These are phyloP conservation scores for Nakazawaea ambrosiae DNA, from an alignment of 805 yeast species.

Conservation along the genomic window DNA sequence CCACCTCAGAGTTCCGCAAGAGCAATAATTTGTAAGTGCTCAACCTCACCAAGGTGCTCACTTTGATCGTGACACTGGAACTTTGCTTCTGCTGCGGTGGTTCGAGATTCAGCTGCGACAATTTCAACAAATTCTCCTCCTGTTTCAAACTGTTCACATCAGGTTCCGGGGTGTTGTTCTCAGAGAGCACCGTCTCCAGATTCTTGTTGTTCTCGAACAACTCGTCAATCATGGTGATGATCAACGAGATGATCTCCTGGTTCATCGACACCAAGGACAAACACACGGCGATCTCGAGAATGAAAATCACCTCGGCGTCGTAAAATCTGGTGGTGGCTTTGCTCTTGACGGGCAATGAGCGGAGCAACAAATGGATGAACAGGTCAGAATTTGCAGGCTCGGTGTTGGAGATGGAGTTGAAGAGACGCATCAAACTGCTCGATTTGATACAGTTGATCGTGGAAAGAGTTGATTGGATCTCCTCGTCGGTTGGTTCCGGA, in stretches of 20 bases:
- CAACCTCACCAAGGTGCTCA: constrained; percentile 32
- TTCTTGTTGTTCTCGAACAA: constrained; percentile 13
- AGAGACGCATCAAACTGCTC: constrained; percentile 50
- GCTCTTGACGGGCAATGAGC: constrained; percentile 24
- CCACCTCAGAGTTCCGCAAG: constrained; percentile 26
- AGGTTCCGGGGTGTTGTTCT: constrained; percentile 6
- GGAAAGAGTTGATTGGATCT: constrained; percentile 76
- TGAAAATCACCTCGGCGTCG: constrained; percentile 22
- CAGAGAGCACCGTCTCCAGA: background rate
- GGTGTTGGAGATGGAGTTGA: constrained; percentile 40
- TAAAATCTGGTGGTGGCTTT: constrained; percentile 16
- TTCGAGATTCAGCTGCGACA: background rate
- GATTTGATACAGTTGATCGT: constrained; percentile 79
- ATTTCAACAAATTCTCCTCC: no score
- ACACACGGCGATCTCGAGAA: constrained; percentile 25
- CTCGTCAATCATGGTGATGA: constrained; percentile 16
- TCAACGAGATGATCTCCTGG: constrained; percentile 15
- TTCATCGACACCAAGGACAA: constrained; percentile 22
- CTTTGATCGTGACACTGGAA: constrained; percentile 16
- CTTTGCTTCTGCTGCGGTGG: background rate
- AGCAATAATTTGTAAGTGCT: constrained; percentile 45
- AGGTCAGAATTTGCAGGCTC: constrained; percentile 26
- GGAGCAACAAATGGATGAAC: constrained; percentile 27
- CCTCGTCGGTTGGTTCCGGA: constrained; percentile 90
- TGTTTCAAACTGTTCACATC: background rate